Evolutionary conservation across 2,329 filamentous ascomycete species (phyloP).

Genomic region (Hypomyces perniciosus): DNA sequence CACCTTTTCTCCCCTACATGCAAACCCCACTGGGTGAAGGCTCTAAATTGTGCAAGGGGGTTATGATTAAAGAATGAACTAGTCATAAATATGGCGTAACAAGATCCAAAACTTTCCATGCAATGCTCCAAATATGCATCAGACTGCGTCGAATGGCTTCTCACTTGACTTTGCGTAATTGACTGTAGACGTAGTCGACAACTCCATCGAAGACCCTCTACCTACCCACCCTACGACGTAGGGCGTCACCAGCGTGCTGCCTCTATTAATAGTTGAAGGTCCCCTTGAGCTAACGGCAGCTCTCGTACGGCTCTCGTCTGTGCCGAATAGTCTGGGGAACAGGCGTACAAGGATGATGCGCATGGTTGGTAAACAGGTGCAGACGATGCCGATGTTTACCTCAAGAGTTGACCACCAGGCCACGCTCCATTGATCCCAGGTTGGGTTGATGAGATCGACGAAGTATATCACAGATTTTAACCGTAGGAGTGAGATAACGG

Average conservation of each 20-base stretch:
- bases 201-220: neutral
- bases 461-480: slow-evolving; percentile 24
- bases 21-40: too few relatives aligned
- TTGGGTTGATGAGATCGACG: slow-evolving; percentile 23
- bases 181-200: neutral
- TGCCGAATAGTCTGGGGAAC: slow-evolving; percentile 14
- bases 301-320: neutral
- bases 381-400: slow-evolving; percentile 31
- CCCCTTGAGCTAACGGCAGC: neutral
- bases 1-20: too few relatives aligned
- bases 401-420: slow-evolving; percentile 31
- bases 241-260: too few relatives aligned
- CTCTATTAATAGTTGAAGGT: too few relatives aligned
- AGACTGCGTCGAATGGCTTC: neutral
- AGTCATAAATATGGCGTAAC: neutral
- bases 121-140: neutral
- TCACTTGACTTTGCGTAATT: neutral
- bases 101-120: neutral
- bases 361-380: slow-evolving; percentile 29
- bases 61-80: too few relatives aligned
- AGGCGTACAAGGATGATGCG: slow-evolving; percentile 25
- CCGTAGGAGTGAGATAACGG: slow-evolving; percentile 26
- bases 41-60: too few relatives aligned
- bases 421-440: slow-evolving; percentile 25
- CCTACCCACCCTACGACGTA: too few relatives aligned